phyloP scores from a whole-genome alignment of 2,329 filamentous ascomycete genomes.

The Acrodontium crateriforme region DNA sequence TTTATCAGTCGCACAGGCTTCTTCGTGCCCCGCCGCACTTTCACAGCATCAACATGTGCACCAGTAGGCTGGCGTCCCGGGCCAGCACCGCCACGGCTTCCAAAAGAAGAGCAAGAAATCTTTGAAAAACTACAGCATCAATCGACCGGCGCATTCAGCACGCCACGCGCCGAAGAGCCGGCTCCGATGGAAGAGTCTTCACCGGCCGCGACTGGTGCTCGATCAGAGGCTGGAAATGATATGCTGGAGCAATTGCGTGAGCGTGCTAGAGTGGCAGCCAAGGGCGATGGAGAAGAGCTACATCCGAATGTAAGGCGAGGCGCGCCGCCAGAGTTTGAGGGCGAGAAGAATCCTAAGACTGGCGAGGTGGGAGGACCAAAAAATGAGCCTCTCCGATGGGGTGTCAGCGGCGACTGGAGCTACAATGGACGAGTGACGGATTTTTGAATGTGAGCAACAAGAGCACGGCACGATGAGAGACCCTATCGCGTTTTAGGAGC shows the following conservation, averaged over 20 bases:
- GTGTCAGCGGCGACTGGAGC: constrained; percentile 65
- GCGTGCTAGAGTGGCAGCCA: constrained; percentile 35
- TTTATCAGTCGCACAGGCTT: no score
- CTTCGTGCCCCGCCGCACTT: constrained; percentile 7
- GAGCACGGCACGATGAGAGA: no score
- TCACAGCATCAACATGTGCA: constrained; percentile 21
- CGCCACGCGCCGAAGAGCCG: constrained; percentile 26
- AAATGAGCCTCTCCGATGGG: constrained; percentile 91
- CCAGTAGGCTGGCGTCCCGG: constrained; percentile 31
- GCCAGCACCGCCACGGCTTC: constrained; percentile 72
- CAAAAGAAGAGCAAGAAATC: constrained; percentile 75
- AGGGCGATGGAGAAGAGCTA: constrained; percentile 49
- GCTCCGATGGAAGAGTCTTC: constrained; percentile 1
- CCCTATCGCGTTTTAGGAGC: no score
- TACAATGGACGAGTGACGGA: constrained; percentile 93
- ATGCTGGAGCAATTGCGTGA: constrained; percentile 17
- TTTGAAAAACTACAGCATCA: constrained; percentile 74
- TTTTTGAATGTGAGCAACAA: no score
- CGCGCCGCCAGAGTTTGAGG: constrained; percentile 80
- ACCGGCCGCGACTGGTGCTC: constrained; percentile 1
- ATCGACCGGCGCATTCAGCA: constrained; percentile 66
- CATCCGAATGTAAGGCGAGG: constrained; percentile 62
- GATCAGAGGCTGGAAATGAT: constrained; percentile 12
- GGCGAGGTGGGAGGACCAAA: constrained; percentile 94
- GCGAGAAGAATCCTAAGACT: constrained; percentile 82